A percentile compares a stretch with the other conserved stretches of the same genome.
Conservation (phyloP, 768 basidiomycete genomes). For the Coprinellus micaceus region DNA sequence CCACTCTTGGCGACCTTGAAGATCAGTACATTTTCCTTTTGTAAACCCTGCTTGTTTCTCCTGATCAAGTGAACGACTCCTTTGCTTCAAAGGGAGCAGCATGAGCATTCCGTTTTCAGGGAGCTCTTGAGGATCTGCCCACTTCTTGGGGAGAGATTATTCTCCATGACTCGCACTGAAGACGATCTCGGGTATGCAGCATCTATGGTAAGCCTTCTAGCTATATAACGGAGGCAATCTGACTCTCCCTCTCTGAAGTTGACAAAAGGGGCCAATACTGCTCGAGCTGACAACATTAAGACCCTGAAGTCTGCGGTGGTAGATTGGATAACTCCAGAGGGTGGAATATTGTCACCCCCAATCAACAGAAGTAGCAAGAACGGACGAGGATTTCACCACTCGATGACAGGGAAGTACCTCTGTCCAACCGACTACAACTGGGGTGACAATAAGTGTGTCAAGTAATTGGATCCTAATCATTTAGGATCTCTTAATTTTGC, state of each 20-base stretch:
- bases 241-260: background rate
- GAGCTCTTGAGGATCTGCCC: background rate
- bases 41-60: background rate
- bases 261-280: background rate
- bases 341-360: background rate
- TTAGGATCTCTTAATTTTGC: background rate
- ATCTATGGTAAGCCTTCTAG: background rate
- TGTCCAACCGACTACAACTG: conserved; percentile 15
- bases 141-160: background rate
- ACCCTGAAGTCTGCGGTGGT: background rate
- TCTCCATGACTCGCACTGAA: background rate
- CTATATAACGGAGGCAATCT: background rate
- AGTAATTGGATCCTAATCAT: background rate
- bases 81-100: background rate
- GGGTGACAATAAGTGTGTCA: conserved; percentile 13
- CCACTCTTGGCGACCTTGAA: background rate
- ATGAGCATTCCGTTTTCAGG: background rate
- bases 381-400: conserved; percentile 11
- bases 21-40: too few species aligned
- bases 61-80: too few species aligned
- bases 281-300: background rate
- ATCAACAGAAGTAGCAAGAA: background rate
- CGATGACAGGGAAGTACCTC: conserved; percentile 12
- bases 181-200: background rate
- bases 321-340: background rate